Conservation (phyloP, 441 rosid species). For the Populus hybrid region DNA sequence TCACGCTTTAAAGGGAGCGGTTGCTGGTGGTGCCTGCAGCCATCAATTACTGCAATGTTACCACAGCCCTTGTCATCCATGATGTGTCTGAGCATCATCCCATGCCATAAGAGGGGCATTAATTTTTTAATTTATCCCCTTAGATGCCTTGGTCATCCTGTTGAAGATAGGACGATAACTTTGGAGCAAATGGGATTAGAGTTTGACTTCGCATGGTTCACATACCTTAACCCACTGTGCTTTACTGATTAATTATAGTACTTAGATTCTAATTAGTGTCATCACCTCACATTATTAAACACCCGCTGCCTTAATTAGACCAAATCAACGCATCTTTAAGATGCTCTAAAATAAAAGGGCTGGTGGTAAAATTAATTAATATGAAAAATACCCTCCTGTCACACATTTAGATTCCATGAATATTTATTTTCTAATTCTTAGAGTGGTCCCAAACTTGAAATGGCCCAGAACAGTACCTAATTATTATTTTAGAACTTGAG, state of each 20-base stretch:
- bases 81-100: not conserved
- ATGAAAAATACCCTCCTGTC: too few species aligned
- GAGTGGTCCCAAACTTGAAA: too few species aligned
- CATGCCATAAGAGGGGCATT: constrained; percentile 6
- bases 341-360: not conserved
- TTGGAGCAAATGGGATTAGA: not conserved
- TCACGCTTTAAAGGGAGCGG: not conserved
- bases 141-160: not conserved
- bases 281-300: not conserved
- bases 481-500: too few species aligned
- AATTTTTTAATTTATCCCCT: too few species aligned
- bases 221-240: not conserved
- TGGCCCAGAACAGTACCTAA: too few species aligned
- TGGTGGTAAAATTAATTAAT: too few species aligned
- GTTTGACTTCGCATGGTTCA: not conserved
- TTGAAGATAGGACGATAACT: constrained; percentile 5
- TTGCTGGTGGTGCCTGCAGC: not conserved
- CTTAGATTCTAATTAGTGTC: not conserved
- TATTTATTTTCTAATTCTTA: too few species aligned
- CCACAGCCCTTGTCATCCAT: not conserved
- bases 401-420: too few species aligned
- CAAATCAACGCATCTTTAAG: not conserved
- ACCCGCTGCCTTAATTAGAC: not conserved
- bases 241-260: not conserved
- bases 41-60: not conserved